Evolutionary conservation across 495 filamentous ascomycete genomes (phyloP), one percentile per base, ranked within the genome.

Genomic region (Evernia prunastri): DNA sequence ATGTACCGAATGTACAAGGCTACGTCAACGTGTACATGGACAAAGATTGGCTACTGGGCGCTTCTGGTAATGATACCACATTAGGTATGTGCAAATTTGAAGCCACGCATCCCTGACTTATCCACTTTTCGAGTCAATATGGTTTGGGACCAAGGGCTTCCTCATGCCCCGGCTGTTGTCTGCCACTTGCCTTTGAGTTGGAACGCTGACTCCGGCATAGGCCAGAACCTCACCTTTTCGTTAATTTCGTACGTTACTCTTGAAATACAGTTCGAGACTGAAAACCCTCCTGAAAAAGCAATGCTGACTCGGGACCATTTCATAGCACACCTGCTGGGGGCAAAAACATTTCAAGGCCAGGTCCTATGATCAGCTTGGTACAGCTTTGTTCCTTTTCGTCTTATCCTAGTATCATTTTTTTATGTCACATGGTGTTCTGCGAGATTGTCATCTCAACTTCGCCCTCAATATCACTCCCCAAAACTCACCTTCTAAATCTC

Each of bases 21-120:
- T 68, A 65, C 15, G 63, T 60, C 37, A 68, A 65, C 56, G 43
- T 68, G 12, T 58, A 63, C 12, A 63, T 68, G 43, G 60, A 61
- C 53, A 65, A 68, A 23, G 59, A 40, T 23, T 68, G 63, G 63
- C 51, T 68, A 18, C 49, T 27, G 17, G 60, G 60, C 6, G 59
- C 53, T 40, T 40, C 67, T 18, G 67, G 67, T 20, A 68, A 68
- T 35, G 56, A 66, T 54, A 66, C 53, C 25, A 42, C 15, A 4
- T 66, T 56, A 18, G 67, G 51, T 54, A 33, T 33, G 29, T 31
- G n/a, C 7, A 20, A 3, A 54, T 20, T 33, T 54, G 15, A 7
- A 20, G 29, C 29, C 33, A 54, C 33, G 3, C 15, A 11, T 31
- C 12, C 51, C 29, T 33, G 7, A 20, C 3, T 20, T 5, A 31